These are phyloP conservation scores for Tetratostichococcus sp. DNA, from an alignment of 139 green algal species.

Conservation along the genomic window DNA sequence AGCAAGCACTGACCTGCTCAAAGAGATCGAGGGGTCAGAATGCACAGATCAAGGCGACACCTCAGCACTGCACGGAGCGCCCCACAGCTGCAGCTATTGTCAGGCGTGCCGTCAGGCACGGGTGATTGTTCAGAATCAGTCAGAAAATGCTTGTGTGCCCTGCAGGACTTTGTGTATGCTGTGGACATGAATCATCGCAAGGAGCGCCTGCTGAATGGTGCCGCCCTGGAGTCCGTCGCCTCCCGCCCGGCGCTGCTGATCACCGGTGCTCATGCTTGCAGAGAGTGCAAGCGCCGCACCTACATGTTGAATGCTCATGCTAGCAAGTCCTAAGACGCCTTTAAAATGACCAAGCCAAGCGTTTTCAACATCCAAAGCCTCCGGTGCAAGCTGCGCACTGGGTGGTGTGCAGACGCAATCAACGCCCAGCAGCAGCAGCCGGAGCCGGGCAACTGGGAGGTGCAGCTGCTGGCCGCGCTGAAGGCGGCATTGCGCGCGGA, in stretches of 20 bases:
- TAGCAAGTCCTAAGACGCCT: no score
- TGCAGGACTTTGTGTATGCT: slow-evolving; percentile 81
- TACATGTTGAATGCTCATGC: background rate
- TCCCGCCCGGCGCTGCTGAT: slow-evolving; percentile 75
- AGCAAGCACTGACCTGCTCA: no score
- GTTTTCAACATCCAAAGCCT: no score
- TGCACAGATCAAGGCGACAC: no score
- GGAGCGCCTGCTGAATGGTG: slow-evolving; percentile 60
- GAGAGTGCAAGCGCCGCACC: background rate
- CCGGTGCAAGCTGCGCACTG: no score
- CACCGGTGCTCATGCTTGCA: slow-evolving; percentile 9
- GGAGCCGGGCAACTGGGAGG: slow-evolving; percentile 25
- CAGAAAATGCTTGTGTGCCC: no score
- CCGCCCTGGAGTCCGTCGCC: slow-evolving; percentile 45
- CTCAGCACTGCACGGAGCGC: no score
- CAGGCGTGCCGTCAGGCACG: no score
- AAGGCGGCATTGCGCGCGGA: slow-evolving; percentile 45
- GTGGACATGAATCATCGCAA: slow-evolving; percentile 84
- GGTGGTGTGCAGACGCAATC: slow-evolving; percentile 27
- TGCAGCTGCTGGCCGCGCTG: slow-evolving; percentile 41
- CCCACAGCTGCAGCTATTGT: no score
- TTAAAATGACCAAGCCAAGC: no score
- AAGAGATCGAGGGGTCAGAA: no score
- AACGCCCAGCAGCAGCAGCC: slow-evolving; percentile 23
- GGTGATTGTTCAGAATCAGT: no score